These are phyloP conservation scores for Fagopyrum homotropicum DNA, from an alignment of 148 eudicot genomes.

Conservation along the genomic window DNA sequence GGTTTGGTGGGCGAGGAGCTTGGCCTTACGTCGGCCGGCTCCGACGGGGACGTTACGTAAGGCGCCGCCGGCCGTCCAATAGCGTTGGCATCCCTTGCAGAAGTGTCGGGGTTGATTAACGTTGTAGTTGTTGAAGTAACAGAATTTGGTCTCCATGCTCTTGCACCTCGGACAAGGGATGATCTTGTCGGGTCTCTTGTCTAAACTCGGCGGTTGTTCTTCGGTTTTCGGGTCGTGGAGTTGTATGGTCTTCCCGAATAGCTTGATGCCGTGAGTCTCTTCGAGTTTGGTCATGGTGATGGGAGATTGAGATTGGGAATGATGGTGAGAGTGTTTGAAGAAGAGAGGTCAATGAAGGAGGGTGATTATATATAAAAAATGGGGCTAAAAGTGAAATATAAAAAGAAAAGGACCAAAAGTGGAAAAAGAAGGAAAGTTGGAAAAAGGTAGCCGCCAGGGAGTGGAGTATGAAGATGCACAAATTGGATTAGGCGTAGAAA, in stretches of 20 bases:
- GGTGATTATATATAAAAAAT: neutral
- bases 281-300: constrained; percentile 24
- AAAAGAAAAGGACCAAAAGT: neutral
- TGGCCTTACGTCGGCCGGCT: constrained; percentile 64
- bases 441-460: neutral
- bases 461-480: constrained; percentile 2
- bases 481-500: constrained; percentile 11
- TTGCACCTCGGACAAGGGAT: constrained; percentile 76
- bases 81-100: constrained; percentile 66
- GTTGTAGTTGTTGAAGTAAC: constrained; percentile 79
- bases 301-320: constrained; percentile 1
- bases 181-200: constrained; percentile 61
- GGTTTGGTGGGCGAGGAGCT: constrained; percentile 27
- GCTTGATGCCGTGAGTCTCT: constrained; percentile 39
- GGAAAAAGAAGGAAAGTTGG: neutral
- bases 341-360: neutral
- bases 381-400: neutral
- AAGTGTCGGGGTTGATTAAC: constrained; percentile 75
- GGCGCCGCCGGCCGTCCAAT: constrained; percentile 88
- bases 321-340: constrained; percentile 14
- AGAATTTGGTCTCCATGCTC: constrained; percentile 75
- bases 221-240: constrained; percentile 18
- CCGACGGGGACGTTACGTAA: constrained; percentile 71
- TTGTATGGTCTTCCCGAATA: constrained; percentile 53
- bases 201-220: constrained; percentile 10